Conservation (phyloP, 139 green algal genomes). For the Micractinium conductrix region DNA sequence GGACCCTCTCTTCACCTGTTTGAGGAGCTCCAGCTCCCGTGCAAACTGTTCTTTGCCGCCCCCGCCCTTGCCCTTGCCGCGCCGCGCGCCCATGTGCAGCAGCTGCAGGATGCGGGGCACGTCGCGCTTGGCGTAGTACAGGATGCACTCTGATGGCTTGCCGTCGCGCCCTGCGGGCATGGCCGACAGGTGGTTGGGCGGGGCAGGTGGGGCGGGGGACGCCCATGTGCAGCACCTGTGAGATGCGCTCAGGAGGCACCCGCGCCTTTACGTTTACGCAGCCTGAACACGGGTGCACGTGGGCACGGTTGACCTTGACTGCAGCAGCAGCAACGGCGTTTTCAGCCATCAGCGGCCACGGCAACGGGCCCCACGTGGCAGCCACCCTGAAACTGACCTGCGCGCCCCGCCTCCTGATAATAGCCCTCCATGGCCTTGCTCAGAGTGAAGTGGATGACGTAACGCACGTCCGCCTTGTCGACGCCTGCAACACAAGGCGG, state of each 20-base stretch:
- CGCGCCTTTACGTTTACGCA: too few relatives aligned
- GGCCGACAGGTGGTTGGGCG: background rate
- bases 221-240: too few relatives aligned
- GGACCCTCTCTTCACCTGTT: conserved; percentile 37
- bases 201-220: background rate
- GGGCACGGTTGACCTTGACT: too few relatives aligned
- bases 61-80: too few relatives aligned
- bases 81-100: too few relatives aligned
- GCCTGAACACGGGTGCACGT: too few relatives aligned
- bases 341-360: background rate
- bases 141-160: conserved; percentile 58
- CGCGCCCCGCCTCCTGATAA: conserved; percentile 78
- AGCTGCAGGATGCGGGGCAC: conserved; percentile 50
- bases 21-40: conserved; percentile 52
- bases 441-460: conserved; percentile 78
- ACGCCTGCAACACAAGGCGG: background rate
- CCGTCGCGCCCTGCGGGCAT: conserved; percentile 65
- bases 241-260: too few relatives aligned
- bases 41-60: conserved; percentile 40
- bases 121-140: conserved; percentile 59
- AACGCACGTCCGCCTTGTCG: too few relatives aligned
- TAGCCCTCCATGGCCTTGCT: conserved; percentile 65
- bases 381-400: conserved; percentile 32
- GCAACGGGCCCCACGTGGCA: background rate
- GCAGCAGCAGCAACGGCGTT: background rate